Evolutionary conservation across 208 protist genomes (phyloP).

Genomic region (Leishmania tarentolae): DNA sequence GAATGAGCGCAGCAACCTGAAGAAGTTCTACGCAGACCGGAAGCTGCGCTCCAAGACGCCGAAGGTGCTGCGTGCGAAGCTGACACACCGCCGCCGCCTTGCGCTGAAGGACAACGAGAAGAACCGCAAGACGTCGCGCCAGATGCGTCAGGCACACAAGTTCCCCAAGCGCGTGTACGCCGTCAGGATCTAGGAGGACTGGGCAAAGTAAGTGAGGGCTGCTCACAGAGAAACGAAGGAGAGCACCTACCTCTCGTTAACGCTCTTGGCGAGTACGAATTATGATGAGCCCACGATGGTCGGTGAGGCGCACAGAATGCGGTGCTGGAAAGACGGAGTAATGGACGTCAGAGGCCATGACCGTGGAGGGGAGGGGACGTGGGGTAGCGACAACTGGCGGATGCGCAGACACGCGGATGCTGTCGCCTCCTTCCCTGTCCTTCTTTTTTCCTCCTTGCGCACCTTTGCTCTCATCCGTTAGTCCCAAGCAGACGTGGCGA

Average conservation of each 20-base stretch:
- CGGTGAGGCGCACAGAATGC: not conserved
- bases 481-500: not conserved
- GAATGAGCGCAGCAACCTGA: slow-evolving; percentile 92
- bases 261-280: too few relatives aligned
- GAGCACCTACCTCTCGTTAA: not conserved
- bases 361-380: not conserved
- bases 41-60: slow-evolving; percentile 83
- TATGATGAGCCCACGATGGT: not conserved
- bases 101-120: slow-evolving; percentile 89
- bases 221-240: not conserved
- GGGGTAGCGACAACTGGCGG: not conserved
- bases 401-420: not conserved
- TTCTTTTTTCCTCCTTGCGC: not conserved
- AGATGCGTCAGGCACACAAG: slow-evolving; percentile 73
- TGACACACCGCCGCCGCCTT: slow-evolving; percentile 87
- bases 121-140: slow-evolving; percentile 87
- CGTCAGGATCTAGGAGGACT: slow-evolving; percentile 79
- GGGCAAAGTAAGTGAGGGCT: not conserved
- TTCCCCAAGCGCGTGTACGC: slow-evolving; percentile 91
- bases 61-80: slow-evolving; percentile 84
- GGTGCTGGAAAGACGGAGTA: not conserved
- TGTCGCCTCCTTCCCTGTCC: not conserved
- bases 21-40: slow-evolving; percentile 94
- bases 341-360: too few relatives aligned
- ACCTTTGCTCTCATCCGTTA: not conserved